Percentiles rank a stretch among this genome's conserved stretches.
Conservation (phyloP, 129 eudicot species). For the Flaveria brownii region DNA sequence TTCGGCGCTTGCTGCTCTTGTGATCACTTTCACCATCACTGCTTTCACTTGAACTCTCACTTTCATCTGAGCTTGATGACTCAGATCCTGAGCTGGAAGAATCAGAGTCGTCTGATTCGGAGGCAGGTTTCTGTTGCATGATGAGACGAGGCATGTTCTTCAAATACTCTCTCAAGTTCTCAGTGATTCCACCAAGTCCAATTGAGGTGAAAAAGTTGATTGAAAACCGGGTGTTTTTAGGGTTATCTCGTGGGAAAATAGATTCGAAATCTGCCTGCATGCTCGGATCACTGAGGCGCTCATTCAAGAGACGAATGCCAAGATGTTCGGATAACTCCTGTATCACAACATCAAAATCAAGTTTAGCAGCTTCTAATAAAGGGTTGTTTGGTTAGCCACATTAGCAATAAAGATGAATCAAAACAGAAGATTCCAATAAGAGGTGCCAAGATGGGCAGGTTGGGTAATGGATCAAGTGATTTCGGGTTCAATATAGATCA, state of each 20-base stretch:
- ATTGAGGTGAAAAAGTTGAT: conserved; percentile 93
- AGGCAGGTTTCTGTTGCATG: conserved; percentile 82
- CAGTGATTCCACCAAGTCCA: conserved; percentile 95
- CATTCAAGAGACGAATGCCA: conserved; percentile 84
- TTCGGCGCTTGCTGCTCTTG: conserved; percentile 44
- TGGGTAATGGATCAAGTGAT: too few species aligned
- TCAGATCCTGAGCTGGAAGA: conserved; percentile 52
- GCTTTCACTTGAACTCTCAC: conserved; percentile 49
- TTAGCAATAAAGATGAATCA: too few species aligned
- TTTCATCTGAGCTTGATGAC: conserved; percentile 59
- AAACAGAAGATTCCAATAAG: too few species aligned
- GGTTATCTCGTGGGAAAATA: conserved; percentile 84
- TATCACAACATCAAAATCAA: conserved; percentile 15
- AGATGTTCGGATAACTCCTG: conserved; percentile 96
- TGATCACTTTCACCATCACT: conserved; percentile 50
- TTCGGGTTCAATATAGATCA: too few species aligned
- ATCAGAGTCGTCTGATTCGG: conserved; percentile 54
- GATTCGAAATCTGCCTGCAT: conserved; percentile 87
- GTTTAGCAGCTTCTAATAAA: conserved; percentile 10
- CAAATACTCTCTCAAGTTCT: conserved; percentile 78
- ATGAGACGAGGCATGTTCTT: conserved; percentile 96
- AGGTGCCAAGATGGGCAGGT: too few species aligned
- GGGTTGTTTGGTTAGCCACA: too few species aligned
- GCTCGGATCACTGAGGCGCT: conserved; percentile 77
- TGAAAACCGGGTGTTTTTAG: conserved; percentile 81